phyloP scores from a whole-genome alignment of 345 rosid genomes.

The Hibiscus syriacus region DNA sequence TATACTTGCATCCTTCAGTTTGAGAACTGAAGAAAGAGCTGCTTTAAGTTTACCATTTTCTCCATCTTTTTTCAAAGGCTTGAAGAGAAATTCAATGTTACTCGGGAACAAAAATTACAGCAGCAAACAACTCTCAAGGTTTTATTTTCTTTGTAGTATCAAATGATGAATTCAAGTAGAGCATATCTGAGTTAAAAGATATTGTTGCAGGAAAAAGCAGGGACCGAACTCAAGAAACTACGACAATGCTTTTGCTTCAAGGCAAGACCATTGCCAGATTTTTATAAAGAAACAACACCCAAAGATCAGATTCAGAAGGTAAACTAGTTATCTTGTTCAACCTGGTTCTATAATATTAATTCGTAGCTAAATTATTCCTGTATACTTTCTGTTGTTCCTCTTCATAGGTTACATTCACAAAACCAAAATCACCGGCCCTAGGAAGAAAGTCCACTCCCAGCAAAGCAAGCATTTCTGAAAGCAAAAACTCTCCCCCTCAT shows the following conservation, averaged over 20 bases:
- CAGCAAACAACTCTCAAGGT: slow-evolving; percentile 47
- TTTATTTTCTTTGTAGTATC: not conserved
- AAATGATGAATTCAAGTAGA: not conserved
- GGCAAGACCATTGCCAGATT: slow-evolving; percentile 87
- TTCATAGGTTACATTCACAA: slow-evolving; percentile 25
- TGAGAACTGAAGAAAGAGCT: slow-evolving; percentile 80
- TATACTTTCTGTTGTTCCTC: not conserved
- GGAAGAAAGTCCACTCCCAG: slow-evolving; percentile 18
- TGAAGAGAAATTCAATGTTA: slow-evolving; percentile 68
- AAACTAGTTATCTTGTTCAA: slow-evolving; percentile 1
- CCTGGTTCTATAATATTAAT: not conserved
- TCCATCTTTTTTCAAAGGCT: slow-evolving; percentile 43
- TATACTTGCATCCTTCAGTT: slow-evolving; percentile 53
- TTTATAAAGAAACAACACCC: slow-evolving; percentile 48
- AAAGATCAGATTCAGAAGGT: slow-evolving; percentile 45
- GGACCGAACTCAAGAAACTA: slow-evolving; percentile 54
- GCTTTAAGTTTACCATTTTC: slow-evolving; percentile 16
- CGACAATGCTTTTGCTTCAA: slow-evolving; percentile 74
- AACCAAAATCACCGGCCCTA: slow-evolving; percentile 17
- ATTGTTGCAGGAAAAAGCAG: slow-evolving; percentile 48
- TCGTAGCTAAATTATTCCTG: not conserved
- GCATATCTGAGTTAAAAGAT: not conserved
- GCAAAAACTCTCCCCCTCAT: slow-evolving; percentile 14
- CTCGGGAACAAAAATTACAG: slow-evolving; percentile 38
- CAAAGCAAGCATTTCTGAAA: slow-evolving; percentile 10